These are phyloP conservation scores for Phytophthora quininea DNA, from an alignment of 352 stramenopile species.

Conservation along the genomic window DNA sequence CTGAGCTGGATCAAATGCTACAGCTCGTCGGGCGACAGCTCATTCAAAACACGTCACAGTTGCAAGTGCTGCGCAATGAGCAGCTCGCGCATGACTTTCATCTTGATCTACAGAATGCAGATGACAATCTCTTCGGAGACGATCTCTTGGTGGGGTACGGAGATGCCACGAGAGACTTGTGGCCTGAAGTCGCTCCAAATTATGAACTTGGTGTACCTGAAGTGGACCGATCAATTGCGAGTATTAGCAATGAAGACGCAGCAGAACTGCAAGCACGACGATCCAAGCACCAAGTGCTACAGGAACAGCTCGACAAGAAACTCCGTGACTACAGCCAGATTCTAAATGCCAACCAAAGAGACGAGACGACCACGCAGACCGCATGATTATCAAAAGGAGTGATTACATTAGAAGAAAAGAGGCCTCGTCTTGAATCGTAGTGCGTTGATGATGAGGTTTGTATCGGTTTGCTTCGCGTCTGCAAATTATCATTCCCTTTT, in stretches of 20 bases:
- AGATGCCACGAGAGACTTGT: not conserved
- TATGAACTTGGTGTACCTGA: not conserved
- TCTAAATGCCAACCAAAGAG: slow-evolving; percentile 22
- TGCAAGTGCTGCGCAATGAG: slow-evolving; percentile 61
- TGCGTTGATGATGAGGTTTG: slow-evolving; percentile 21
- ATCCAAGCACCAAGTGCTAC: slow-evolving; percentile 44
- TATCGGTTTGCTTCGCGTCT: slow-evolving; percentile 16
- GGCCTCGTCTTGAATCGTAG: slow-evolving; percentile 18
- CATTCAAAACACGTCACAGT: slow-evolving; percentile 67
- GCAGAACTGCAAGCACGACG: slow-evolving; percentile 15
- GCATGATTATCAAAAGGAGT: not conserved
- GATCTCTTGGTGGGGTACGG: slow-evolving; percentile 24
- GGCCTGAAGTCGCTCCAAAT: slow-evolving; percentile 3
- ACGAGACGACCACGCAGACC: not conserved
- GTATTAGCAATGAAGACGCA: not conserved
- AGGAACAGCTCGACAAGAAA: slow-evolving; percentile 43
- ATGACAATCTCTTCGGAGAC: slow-evolving; percentile 13
- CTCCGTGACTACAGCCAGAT: slow-evolving; percentile 43
- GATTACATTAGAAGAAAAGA: slow-evolving; percentile 37
- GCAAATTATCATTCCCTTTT: slow-evolving; percentile 11
- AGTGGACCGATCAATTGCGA: not conserved
- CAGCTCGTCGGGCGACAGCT: slow-evolving; percentile 70
- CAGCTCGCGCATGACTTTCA: slow-evolving; percentile 28
- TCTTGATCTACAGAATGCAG: slow-evolving; percentile 19
- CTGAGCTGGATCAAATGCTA: slow-evolving; percentile 65